These are phyloP conservation scores for Bipolaris gigantea DNA, from an alignment of 2,329 filamentous ascomycete genomes.

Conservation along the genomic window DNA sequence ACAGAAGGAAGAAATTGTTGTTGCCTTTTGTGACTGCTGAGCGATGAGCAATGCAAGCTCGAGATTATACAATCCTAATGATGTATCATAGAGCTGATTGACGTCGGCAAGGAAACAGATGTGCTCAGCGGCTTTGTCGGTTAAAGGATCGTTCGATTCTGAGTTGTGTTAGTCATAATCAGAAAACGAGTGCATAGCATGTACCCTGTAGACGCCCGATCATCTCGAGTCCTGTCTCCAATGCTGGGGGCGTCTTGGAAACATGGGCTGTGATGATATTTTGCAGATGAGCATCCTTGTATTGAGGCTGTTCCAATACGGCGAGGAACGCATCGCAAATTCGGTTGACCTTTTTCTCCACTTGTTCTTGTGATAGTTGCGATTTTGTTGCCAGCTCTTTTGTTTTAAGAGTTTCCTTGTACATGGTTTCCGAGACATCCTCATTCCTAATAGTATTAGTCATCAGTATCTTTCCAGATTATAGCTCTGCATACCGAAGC, in stretches of 20 bases:
- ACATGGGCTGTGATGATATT: constrained; percentile 95
- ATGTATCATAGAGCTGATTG: constrained; percentile 86
- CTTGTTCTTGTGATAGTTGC: constrained; percentile 22
- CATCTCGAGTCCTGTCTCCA: constrained; percentile 79
- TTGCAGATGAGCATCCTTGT: constrained; percentile 69
- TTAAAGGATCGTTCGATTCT: constrained; percentile 56
- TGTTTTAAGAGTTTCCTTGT: constrained; percentile 74
- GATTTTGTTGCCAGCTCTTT: constrained; percentile 25
- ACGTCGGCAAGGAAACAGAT: constrained; percentile 97
- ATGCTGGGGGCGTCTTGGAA: constrained; percentile 87
- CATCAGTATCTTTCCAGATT: neutral
- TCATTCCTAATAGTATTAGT: constrained; percentile 62
- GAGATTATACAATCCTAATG: constrained; percentile 87
- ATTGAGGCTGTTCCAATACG: constrained; percentile 57
- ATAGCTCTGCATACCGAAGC: constrained; percentile 60
- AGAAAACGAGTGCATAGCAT: constrained; percentile 2
- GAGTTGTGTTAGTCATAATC: neutral
- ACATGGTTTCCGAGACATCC: constrained; percentile 91
- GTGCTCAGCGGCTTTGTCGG: constrained; percentile 89
- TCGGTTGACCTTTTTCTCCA: constrained; percentile 72
- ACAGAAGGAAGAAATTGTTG: neutral
- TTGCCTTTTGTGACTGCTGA: constrained; percentile 84
- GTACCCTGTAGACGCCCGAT: constrained; percentile 69
- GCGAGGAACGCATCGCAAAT: constrained; percentile 84
- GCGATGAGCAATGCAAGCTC: constrained; percentile 88